Evolutionary conservation across 2,329 filamentous ascomycete species (phyloP).

Genomic region (Epicoccum nigrum): DNA sequence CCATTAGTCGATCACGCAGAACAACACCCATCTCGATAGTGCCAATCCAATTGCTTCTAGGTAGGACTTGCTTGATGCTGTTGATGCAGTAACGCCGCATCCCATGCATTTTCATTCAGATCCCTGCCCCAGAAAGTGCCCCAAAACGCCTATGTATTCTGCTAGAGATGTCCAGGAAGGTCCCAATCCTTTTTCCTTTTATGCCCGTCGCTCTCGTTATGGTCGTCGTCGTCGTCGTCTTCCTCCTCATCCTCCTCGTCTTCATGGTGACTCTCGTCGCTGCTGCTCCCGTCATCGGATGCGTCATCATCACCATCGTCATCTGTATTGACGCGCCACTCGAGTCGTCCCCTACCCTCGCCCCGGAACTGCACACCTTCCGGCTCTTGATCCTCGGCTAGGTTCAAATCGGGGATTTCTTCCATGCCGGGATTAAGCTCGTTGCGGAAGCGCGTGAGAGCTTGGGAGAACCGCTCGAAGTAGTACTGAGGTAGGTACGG

Average conservation of each 20-base stretch:
- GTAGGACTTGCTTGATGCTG: too few relatives aligned
- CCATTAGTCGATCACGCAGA: too few relatives aligned
- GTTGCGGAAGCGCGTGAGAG: slow-evolving; percentile 54
- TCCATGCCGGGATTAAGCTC: slow-evolving; percentile 49
- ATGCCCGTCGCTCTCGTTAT: slow-evolving; percentile 24
- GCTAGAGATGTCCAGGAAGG: slow-evolving; percentile 44
- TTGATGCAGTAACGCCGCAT: too few relatives aligned
- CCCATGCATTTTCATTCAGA: background rate
- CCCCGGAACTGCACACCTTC: slow-evolving; percentile 44
- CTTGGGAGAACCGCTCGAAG: slow-evolving; percentile 53
- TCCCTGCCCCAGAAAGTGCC: too few relatives aligned
- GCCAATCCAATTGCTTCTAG: too few relatives aligned
- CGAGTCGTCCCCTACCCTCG: slow-evolving; percentile 35
- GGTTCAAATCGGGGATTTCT: slow-evolving; percentile 39
- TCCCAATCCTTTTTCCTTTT: slow-evolving; percentile 35
- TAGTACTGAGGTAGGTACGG: slow-evolving; percentile 55
- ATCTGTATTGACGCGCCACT: slow-evolving; percentile 32
- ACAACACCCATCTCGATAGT: too few relatives aligned
- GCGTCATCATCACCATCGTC: slow-evolving; percentile 29
- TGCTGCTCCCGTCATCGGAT: slow-evolving; percentile 37
- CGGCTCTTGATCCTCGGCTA: slow-evolving; percentile 35
- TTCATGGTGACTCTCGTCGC: slow-evolving; percentile 44
- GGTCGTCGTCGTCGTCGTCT: slow-evolving; percentile 15
- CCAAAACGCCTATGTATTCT: background rate
- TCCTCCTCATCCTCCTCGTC: slow-evolving; percentile 38